These are phyloP conservation scores for Kuraishia ogatae DNA, from an alignment of 805 yeast genomes.

Conservation along the genomic window DNA sequence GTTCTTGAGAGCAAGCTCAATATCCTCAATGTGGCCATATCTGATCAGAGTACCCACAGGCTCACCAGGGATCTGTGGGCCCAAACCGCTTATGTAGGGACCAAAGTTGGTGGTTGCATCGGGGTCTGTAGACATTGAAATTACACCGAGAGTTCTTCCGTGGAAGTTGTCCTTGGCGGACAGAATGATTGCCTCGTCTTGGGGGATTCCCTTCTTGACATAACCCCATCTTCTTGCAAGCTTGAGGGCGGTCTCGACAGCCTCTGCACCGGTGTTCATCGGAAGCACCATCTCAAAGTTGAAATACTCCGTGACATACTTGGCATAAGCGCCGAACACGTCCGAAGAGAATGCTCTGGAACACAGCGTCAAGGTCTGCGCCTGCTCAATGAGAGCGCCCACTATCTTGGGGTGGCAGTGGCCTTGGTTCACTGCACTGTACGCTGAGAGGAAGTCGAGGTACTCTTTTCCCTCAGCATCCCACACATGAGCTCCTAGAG, in stretches of 20 bases:
- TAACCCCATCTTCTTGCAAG: constrained; percentile 98
- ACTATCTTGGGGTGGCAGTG: constrained; percentile 95
- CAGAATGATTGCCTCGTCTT: constrained; percentile 76
- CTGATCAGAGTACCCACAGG: constrained; percentile 51
- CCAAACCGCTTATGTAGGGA: constrained; percentile 77
- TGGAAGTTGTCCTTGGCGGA: constrained; percentile 91
- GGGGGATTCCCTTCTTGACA: constrained; percentile 73
- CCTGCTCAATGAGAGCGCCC: constrained; percentile 79
- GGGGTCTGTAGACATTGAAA: constrained; percentile 93
- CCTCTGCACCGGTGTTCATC: constrained; percentile 99
- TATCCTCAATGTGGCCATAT: constrained; percentile 81
- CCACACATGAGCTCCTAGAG: constrained; percentile 91
- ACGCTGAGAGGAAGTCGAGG: constrained; percentile 87
- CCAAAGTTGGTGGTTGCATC: constrained; percentile 87
- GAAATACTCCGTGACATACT: constrained; percentile 81
- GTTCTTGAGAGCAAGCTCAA: constrained; percentile 68
- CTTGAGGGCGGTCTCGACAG: constrained; percentile 91
- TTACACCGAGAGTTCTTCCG: constrained; percentile 91
- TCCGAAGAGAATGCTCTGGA: constrained; percentile 92
- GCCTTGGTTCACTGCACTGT: constrained; percentile 97
- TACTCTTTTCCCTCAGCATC: constrained; percentile 96
- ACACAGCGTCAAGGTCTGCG: constrained; percentile 72
- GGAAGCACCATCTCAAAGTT: constrained; percentile 90
- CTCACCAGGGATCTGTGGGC: constrained; percentile 78
- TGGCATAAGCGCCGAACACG: constrained; percentile 79